These are phyloP conservation scores for Quercus engelmannii DNA, from an alignment of 306 rosid genomes.

Conservation along the genomic window DNA sequence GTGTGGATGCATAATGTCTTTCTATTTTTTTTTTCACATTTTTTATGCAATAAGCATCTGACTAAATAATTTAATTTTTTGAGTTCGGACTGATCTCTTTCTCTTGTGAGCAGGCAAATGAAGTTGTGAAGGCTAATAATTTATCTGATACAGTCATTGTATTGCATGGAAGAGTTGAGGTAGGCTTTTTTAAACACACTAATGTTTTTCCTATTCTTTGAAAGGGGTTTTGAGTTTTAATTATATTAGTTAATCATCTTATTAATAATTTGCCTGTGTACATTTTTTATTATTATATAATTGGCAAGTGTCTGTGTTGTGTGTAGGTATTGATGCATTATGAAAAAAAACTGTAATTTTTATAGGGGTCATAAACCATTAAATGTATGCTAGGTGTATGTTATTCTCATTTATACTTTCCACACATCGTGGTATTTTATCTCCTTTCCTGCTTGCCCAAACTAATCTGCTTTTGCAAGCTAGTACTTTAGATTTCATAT, in stretches of 20 bases:
- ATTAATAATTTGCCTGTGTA: background rate
- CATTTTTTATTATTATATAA: constrained; percentile 1
- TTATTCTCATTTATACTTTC: no score
- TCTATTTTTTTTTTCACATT: background rate
- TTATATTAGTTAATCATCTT: background rate
- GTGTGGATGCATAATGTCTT: background rate
- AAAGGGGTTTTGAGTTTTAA: background rate
- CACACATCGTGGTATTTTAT: no score
- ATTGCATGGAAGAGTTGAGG: constrained; percentile 98
- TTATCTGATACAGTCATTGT: constrained; percentile 71
- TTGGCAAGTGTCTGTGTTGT: background rate
- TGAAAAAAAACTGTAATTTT: background rate
- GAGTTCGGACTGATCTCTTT: constrained; percentile 26
- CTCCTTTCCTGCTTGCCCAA: background rate
- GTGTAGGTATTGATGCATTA: no score
- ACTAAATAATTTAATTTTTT: background rate
- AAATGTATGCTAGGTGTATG: background rate
- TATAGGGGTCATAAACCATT: background rate
- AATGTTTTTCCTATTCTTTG: constrained; percentile 11
- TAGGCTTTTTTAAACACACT: constrained; percentile 33
- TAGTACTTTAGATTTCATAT: background rate
- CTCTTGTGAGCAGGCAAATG: constrained; percentile 72
- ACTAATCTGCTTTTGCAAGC: background rate
- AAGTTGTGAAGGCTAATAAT: constrained; percentile 92
- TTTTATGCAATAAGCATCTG: background rate